phyloP scores from a whole-genome alignment of 192 early-diverging fungal species.

The Gaertneriomyces semiglobifer region DNA sequence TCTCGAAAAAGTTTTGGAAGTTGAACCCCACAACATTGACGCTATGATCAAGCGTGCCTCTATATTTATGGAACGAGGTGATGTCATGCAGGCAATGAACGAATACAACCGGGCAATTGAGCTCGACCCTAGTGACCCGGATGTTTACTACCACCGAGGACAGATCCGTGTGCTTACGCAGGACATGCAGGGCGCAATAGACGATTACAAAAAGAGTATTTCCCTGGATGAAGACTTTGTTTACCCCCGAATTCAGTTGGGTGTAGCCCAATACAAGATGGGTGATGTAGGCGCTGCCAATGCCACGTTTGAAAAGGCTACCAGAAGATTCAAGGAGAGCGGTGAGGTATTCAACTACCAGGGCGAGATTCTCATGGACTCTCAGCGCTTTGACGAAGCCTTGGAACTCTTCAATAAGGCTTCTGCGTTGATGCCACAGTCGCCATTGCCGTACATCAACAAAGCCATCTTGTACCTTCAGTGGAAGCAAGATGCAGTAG shows the following conservation, averaged over 20 bases:
- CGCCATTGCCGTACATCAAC: constrained; percentile 98
- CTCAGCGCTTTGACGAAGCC: constrained; percentile 77
- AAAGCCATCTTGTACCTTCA: constrained; percentile 75
- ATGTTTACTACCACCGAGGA: constrained; percentile 84
- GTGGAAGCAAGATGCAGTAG: constrained; percentile 64
- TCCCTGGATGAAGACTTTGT: constrained; percentile 76
- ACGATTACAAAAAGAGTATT: constrained; percentile 79
- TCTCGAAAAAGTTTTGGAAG: constrained; percentile 75
- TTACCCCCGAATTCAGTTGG: constrained; percentile 91
- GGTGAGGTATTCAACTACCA: constrained; percentile 97
- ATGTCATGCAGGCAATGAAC: constrained; percentile 57
- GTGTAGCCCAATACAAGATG: constrained; percentile 87
- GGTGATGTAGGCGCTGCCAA: constrained; percentile 73
- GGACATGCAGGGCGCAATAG: constrained; percentile 73
- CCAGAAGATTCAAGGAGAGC: constrained; percentile 70
- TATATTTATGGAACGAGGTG: constrained; percentile 83
- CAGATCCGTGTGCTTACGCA: constrained; percentile 82
- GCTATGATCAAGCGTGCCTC: constrained; percentile 86
- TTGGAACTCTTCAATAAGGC: constrained; percentile 85
- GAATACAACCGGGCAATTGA: constrained; percentile 70
- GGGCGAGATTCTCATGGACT: constrained; percentile 89
- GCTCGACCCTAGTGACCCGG: constrained; percentile 70
- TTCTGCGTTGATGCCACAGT: constrained; percentile 69
- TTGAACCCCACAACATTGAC: constrained; percentile 76
- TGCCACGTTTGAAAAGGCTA: constrained; percentile 75